These are phyloP conservation scores for Lactarius deliciosus DNA, from an alignment of 768 basidiomycete species.

Conservation along the genomic window DNA sequence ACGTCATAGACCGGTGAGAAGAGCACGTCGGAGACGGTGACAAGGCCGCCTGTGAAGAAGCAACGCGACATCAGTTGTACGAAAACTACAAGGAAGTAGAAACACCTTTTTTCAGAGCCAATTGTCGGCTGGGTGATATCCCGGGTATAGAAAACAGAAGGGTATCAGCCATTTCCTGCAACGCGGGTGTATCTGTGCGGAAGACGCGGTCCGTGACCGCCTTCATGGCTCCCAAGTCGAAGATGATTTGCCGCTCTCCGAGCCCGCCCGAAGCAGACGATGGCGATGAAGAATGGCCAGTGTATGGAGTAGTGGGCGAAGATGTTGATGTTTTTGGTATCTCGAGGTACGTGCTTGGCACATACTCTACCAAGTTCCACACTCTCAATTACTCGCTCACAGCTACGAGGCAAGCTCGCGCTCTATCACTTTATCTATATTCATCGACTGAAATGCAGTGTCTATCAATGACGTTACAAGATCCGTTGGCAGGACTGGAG, in stretches of 20 bases:
- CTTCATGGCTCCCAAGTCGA: background rate
- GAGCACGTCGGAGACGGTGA: conserved; percentile 50
- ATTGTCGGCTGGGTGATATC: conserved; percentile 11
- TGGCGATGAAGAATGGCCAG: conserved; percentile 28
- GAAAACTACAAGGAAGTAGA: background rate
- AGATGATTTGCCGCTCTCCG: conserved; percentile 22
- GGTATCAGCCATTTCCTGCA: conserved; percentile 16
- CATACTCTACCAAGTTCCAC: background rate
- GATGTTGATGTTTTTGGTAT: conserved; percentile 28
- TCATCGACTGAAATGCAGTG: background rate
- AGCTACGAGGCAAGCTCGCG: conserved; percentile 27
- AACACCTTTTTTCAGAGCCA: conserved; percentile 21
- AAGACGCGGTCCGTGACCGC: background rate
- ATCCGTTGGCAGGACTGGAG: conserved; percentile 28
- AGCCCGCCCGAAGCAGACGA: conserved; percentile 23
- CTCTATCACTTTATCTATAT: background rate
- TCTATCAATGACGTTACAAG: conserved; percentile 6
- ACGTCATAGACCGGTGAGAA: conserved; percentile 50
- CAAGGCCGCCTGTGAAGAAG: conserved; percentile 46
- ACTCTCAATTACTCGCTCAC: background rate
- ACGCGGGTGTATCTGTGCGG: background rate
- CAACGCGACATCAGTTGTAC: background rate
- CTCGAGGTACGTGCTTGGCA: conserved; percentile 10
- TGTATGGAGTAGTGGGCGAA: conserved; percentile 29
- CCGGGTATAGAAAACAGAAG: conserved; percentile 23